Conservation (phyloP, 805 yeast genomes). For the Ogataea wickerhamii region DNA sequence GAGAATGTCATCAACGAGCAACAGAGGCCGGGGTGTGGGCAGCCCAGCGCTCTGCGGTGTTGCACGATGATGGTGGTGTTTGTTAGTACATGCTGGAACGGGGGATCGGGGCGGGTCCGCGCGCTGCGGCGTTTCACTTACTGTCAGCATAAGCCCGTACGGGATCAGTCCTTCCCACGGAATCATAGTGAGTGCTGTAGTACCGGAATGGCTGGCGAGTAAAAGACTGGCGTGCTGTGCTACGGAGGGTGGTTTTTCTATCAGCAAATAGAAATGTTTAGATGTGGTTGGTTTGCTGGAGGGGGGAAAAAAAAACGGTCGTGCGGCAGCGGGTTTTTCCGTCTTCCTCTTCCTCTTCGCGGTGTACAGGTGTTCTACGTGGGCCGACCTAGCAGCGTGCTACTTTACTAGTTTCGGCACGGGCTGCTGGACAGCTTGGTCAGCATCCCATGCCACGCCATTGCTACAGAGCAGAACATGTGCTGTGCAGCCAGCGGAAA, state of each 20-base stretch:
- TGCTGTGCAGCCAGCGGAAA: not conserved
- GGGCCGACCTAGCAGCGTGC: not conserved
- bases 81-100: not conserved
- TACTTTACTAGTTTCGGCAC: no score
- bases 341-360: no score
- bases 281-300: no score
- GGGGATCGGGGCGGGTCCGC: not conserved
- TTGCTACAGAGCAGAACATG: not conserved
- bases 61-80: no score
- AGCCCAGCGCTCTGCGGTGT: not conserved
- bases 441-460: not conserved
- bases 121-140: slow-evolving; percentile 28
- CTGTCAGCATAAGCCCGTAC: slow-evolving; percentile 52
- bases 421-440: not conserved
- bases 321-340: no score
- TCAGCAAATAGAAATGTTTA: no score
- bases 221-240: no score
- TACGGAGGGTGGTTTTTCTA: no score
- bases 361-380: no score
- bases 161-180: slow-evolving; percentile 69
- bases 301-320: no score
- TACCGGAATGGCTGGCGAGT: no score
- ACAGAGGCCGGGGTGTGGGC: not conserved
- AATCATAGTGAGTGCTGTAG: slow-evolving; percentile 52
- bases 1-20: not conserved